phyloP scores from a whole-genome alignment of 495 filamentous ascomycete species.

The Tuber umbilicatum region DNA sequence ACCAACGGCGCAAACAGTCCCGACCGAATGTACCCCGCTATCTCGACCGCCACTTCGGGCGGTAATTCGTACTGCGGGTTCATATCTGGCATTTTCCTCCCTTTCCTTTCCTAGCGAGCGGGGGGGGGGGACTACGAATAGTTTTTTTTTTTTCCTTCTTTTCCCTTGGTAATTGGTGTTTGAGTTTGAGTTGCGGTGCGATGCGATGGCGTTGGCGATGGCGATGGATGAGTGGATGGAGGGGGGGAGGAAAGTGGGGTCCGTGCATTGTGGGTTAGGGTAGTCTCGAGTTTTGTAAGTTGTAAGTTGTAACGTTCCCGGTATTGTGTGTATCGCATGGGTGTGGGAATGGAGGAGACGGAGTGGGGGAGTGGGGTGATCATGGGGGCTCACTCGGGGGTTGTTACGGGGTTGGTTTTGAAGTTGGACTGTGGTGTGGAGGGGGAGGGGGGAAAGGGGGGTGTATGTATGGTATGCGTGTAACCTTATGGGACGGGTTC shows the following conservation, averaged over 20 bases:
- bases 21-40: conserved; percentile 39
- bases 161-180: background rate
- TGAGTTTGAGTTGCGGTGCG: background rate
- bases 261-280: conserved; percentile 24
- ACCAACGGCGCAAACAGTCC: conserved; percentile 40
- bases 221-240: background rate
- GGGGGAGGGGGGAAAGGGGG: background rate
- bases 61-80: conserved; percentile 19
- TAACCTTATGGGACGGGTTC: background rate
- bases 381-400: conserved; percentile 29
- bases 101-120: background rate
- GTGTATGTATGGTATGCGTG: background rate
- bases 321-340: background rate
- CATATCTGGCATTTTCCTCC: background rate
- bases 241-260: background rate
- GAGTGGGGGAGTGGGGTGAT: background rate
- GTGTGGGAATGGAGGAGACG: background rate
- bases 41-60: conserved; percentile 37
- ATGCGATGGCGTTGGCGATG: conserved; percentile 4
- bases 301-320: background rate
- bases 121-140: background rate
- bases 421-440: too few species aligned
- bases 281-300: background rate
- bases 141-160: too few species aligned
- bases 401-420: conserved; percentile 1